Base-by-base conservation (phyloP, 192 early-diverging fungal species). In the Linnemannia elongata region DNA sequence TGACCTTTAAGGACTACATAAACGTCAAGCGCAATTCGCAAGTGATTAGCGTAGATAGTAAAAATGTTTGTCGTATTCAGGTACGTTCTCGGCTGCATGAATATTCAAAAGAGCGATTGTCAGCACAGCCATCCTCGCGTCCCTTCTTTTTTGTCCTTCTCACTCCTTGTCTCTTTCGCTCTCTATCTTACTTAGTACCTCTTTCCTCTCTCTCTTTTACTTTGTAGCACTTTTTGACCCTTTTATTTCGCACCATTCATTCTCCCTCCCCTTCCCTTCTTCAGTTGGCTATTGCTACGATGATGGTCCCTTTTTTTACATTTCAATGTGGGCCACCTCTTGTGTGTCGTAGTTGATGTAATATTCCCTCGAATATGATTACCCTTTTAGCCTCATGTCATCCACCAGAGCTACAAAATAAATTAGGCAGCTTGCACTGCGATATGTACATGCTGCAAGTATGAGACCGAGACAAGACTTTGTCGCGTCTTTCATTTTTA, bases 21-120 rank as follows among this genome's bases (percentile, higher is more conserved):
- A 44, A 13, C 44, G 10, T 44, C 44, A 10, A 44, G 24, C 55
- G n/a, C 6, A 57, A 22, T 44, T 44, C 44, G 44, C 44, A 27
- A 57, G 20, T 5, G 55, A 6, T 7, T 57, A 24, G 55, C n/a
- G n/a, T 57, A 57, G 55, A 49, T 57, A 57, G 27, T 57, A 27
- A 57, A 57, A 24, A 8, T 57, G 55, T 24, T 20, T 27, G n/a
- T 6, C 55, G 1, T n/a, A n/a, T 57, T 57, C 24, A 57, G 55
- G 55, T 27, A 57, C 55, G 55, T 57, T 57, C 55, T 57, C 55
- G 55, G 55, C 55, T n/a, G 55, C 55, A 57, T 57, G 55, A 57
- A 57, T n/a, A n/a, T 57, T 57, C 55, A 27, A 57, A 27, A 15
- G 55, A 60, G 24, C 49, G 55, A 60, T 6, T 60, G 55, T 60